These are phyloP conservation scores for Avena insularis DNA, from an alignment of 176 grass and related monocot genomes.

Conservation along the genomic window DNA sequence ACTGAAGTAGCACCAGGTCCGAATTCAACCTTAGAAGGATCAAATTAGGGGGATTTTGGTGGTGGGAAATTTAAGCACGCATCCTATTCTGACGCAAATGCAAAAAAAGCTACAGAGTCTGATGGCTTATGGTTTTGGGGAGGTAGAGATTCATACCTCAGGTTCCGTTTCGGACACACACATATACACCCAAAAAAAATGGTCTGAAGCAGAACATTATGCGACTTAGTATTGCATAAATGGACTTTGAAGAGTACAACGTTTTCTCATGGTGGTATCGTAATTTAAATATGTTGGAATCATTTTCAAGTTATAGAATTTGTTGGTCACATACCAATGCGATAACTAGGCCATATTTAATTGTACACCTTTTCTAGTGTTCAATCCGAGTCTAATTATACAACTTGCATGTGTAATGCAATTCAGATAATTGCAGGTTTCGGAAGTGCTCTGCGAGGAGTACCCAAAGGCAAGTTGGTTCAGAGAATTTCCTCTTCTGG, in stretches of 20 bases:
- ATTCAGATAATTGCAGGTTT: constrained; percentile 75
- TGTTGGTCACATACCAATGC: neutral
- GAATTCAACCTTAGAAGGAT: neutral
- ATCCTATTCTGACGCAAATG: neutral
- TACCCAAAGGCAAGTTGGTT: constrained; percentile 62
- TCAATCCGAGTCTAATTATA: constrained; percentile 24
- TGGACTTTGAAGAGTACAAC: neutral
- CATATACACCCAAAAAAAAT: neutral
- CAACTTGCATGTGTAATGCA: constrained; percentile 40
- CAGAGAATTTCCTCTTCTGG: neutral
- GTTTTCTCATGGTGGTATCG: neutral
- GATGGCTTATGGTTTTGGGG: neutral
- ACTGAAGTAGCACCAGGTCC: neutral
- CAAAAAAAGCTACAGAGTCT: neutral
- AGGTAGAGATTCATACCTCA: constrained; percentile 9
- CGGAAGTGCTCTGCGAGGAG: constrained; percentile 43
- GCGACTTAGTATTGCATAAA: neutral
- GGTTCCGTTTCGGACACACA: neutral
- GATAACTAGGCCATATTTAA: constrained; percentile 16
- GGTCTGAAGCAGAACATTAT: neutral
- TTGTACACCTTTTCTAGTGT: constrained; percentile 11
- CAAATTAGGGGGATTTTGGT: neutral
- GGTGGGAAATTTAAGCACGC: neutral
- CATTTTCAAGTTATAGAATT: constrained; percentile 4
- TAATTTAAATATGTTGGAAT: constrained; percentile 1